Conservation (phyloP, 2,329 filamentous ascomycete genomes). For the Bertia moriformis region DNA sequence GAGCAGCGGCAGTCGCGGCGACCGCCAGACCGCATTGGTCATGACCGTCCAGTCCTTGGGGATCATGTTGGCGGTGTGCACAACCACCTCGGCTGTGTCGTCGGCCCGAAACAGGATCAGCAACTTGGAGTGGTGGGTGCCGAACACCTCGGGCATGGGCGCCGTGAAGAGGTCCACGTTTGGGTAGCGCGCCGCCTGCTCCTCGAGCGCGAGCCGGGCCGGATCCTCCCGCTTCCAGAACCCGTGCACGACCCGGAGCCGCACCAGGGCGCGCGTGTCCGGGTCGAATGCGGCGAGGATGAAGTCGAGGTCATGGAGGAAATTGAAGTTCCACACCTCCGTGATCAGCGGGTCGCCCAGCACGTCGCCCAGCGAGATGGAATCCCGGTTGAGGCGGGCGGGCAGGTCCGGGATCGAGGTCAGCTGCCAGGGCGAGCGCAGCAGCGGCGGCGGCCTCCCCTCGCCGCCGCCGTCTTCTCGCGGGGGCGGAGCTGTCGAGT, state of each 20-base stretch:
- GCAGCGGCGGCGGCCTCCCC: constrained; percentile 1
- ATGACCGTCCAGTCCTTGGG: constrained; percentile 73
- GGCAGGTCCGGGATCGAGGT: constrained; percentile 39
- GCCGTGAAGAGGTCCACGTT: constrained; percentile 62
- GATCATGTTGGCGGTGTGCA: constrained; percentile 91
- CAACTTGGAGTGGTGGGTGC: constrained; percentile 81
- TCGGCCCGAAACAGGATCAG: constrained; percentile 69
- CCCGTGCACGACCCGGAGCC: constrained; percentile 46
- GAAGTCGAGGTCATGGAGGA: constrained; percentile 40
- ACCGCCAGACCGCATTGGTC: constrained; percentile 72
- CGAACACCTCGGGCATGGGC: constrained; percentile 71
- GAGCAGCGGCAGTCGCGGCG: constrained; percentile 48
- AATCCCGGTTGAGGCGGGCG: constrained; percentile 34
- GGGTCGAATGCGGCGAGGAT: constrained; percentile 38
- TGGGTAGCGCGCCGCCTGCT: constrained; percentile 40
- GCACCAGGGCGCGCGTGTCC: constrained; percentile 33
- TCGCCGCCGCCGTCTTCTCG: background rate
- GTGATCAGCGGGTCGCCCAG: constrained; percentile 41
- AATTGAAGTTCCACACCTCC: constrained; percentile 43
- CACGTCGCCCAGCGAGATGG: constrained; percentile 38
- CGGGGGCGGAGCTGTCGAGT: background rate
- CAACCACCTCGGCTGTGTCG: constrained; percentile 61
- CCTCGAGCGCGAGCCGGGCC: constrained; percentile 43
- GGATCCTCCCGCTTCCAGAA: constrained; percentile 55
- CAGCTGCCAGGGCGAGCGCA: constrained; percentile 40